Base-by-base conservation (phyloP, 768 basidiomycete species). In the Suillus brevipes region DNA sequence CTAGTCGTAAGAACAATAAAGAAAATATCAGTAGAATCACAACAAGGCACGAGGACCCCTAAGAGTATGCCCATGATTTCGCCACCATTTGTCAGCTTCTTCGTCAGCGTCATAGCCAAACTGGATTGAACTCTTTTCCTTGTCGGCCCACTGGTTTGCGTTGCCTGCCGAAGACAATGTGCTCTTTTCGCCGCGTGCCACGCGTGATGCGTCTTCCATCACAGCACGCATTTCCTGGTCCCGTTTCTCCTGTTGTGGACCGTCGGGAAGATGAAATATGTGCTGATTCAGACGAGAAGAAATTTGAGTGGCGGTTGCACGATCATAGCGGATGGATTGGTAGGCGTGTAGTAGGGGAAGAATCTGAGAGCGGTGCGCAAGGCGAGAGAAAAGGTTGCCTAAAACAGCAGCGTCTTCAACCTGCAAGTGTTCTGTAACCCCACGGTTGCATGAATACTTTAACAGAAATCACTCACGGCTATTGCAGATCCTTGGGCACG, bases 91-190 rank as follows among this genome's bases (percentile, higher is more conserved):
- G 53, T 86, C 83, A 7, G 80, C 85, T 42, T 76, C 84, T 12
- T 34, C 72, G 53, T 87, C 85, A 0, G 85, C 83, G 64, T 87
- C 85, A 65, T 87, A 87, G 16, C 79, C 78, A 72, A 86, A 88
- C 68, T 83, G 81, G 6, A 67, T 68, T 42, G 56, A 64, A 61
- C 74, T 86, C 79, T 85, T 86, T 60, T 71, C 74, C 69, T 78
- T 80, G 70, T 88, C 86, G 6, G 85, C 85, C 87, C 87, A 87
- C 66, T 85, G 80, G 66, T 87, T 87, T 63, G 79, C 76, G 67
- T 82, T 85, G 31, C 77, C 77, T 18, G 34, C 62, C 55, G 62
- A 56, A 43, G 59, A 49, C 65, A 67, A 60, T 55, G 38, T 62
- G 64, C 58, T 67, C 47, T 5, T 16, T 66, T 66, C 36, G 49